Conservation (phyloP, 345 rosid species). For the Luvunga scandens region DNA sequence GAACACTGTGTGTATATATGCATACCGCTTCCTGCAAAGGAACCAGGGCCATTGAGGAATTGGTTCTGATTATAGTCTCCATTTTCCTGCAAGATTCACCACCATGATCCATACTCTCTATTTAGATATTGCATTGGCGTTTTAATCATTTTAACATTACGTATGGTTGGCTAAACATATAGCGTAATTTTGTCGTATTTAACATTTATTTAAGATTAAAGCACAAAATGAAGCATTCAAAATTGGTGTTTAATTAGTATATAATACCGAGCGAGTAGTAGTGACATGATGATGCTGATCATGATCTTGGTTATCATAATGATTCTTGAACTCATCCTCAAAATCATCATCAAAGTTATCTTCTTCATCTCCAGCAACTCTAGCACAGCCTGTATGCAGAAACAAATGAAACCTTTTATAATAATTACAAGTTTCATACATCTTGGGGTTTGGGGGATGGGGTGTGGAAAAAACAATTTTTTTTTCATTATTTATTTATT, state of each 20-base stretch:
- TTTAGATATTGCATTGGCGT: background rate
- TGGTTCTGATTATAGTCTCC: constrained; percentile 54
- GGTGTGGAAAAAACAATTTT: too few species aligned
- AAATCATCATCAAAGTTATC: constrained; percentile 55
- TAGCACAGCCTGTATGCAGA: constrained; percentile 55
- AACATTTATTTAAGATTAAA: background rate
- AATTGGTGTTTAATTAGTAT: too few species aligned
- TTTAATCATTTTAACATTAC: background rate
- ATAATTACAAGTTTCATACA: background rate
- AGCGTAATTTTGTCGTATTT: too few species aligned
- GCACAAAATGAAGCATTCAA: background rate
- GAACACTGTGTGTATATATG: background rate
- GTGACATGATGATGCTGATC: constrained; percentile 25
- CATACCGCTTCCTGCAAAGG: constrained; percentile 77
- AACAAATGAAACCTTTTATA: background rate
- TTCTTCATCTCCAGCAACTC: constrained; percentile 67
- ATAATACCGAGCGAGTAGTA: constrained; percentile 36
- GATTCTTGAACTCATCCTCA: constrained; percentile 61
- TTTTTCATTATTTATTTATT: too few species aligned
- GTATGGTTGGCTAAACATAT: too few species aligned
- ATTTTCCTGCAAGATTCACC: constrained; percentile 54
- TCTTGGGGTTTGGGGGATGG: fast-evolving
- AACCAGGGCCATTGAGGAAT: constrained; percentile 49
- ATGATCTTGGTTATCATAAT: constrained; percentile 31
- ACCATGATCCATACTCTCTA: background rate